A percentile compares a stretch with the other conserved stretches of the same genome.
phyloP scores from a whole-genome alignment of 179 eudicot species.

The Silene noctiflora region DNA sequence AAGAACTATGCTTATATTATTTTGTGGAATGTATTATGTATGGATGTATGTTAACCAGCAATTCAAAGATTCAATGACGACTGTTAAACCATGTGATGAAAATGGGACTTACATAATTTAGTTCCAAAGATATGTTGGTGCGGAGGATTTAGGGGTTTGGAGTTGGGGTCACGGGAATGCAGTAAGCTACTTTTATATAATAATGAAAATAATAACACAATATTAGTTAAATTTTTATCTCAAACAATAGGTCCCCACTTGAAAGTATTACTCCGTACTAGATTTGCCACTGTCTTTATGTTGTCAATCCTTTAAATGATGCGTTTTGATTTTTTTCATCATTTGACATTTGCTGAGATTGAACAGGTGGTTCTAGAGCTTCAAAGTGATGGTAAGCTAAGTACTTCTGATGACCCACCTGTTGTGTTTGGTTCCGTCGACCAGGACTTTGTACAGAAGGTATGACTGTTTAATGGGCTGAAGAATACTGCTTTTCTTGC shows the following conservation, averaged over 20 bases:
- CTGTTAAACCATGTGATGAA: not conserved
- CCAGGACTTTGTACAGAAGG: slow-evolving; percentile 66
- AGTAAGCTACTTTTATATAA: not conserved
- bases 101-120: not conserved
- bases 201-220: no score
- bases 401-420: slow-evolving; percentile 87
- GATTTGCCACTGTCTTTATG: not conserved
- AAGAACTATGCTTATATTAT: not conserved
- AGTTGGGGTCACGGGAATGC: not conserved
- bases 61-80: not conserved
- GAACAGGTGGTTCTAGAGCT: slow-evolving; percentile 79
- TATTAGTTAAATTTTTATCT: no score
- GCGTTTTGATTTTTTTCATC: not conserved
- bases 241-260: not conserved
- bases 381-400: slow-evolving; percentile 66
- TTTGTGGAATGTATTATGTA: not conserved
- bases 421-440: slow-evolving; percentile 72
- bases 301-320: not conserved
- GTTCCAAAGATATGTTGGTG: no score
- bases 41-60: not conserved
- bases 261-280: not conserved
- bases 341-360: slow-evolving; percentile 9
- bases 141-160: not conserved
- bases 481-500: not conserved
- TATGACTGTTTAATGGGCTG: slow-evolving; percentile 12